Conservation (phyloP, 257 asterid genomes). For the Coffea eugenioides region DNA sequence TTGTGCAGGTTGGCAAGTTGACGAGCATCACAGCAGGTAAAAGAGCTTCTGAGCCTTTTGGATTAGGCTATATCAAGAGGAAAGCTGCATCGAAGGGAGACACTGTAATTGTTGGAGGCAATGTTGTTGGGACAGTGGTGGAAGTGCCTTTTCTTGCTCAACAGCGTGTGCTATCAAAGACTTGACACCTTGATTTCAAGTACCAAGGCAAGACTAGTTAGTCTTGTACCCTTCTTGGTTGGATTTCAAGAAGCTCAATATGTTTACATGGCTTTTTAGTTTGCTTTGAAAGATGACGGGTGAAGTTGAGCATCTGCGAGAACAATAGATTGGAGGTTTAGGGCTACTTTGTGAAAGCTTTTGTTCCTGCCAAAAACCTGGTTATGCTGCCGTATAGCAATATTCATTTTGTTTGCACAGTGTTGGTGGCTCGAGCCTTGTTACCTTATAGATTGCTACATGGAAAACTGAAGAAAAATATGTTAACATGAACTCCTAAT, state of each 20-base stretch:
- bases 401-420: neutral
- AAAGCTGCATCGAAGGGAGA: slow-evolving; percentile 72
- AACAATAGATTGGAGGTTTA: neutral
- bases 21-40: slow-evolving; percentile 75
- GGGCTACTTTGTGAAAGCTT: neutral
- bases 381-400: neutral
- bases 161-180: slow-evolving; percentile 46
- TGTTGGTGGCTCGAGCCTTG: neutral
- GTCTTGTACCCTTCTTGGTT: neutral
- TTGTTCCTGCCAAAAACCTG: neutral
- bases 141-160: slow-evolving; percentile 79
- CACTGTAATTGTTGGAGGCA: slow-evolving; percentile 59
- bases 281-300: neutral
- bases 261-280: neutral
- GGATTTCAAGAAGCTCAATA: neutral
- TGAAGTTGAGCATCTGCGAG: neutral
- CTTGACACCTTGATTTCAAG: slow-evolving; percentile 10
- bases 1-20: slow-evolving; percentile 79
- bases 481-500: neutral
- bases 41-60: slow-evolving; percentile 56
- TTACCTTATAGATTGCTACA: neutral
- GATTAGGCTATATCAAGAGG: slow-evolving; percentile 86
- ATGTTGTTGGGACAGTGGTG: slow-evolving; percentile 65
- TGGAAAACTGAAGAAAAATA: neutral
- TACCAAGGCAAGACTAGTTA: neutral